Conservation (phyloP, 495 filamentous ascomycete genomes). For the Aspergillus nidulans region DNA sequence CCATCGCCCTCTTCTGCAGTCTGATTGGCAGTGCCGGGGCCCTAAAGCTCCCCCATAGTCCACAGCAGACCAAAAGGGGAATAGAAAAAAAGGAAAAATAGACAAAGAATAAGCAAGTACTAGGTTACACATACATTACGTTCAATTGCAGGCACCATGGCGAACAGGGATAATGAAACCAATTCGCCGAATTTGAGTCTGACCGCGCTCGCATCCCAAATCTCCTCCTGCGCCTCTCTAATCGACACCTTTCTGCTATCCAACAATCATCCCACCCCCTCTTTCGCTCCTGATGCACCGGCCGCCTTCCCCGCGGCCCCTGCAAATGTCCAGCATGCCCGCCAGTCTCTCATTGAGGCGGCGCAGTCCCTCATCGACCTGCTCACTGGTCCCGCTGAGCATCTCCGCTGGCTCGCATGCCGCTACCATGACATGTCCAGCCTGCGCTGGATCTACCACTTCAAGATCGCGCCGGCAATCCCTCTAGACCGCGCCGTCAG, state of each 20-base stretch:
- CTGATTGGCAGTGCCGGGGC: too few relatives aligned
- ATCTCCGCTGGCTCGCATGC: neutral
- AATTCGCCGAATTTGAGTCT: neutral
- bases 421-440: slow-evolving; percentile 4
- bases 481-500: neutral
- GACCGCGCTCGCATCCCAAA: neutral
- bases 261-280: slow-evolving; percentile 1
- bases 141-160: too few relatives aligned
- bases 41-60: too few relatives aligned
- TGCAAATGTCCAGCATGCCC: neutral
- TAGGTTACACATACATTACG: too few relatives aligned
- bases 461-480: neutral
- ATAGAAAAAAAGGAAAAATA: too few relatives aligned
- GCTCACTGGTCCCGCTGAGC: neutral
- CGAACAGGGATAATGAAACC: neutral
- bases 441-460: slow-evolving; percentile 6
- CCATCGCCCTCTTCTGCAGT: too few relatives aligned
- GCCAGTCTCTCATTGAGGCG: neutral
- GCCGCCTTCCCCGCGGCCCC: neutral
- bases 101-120: too few relatives aligned
- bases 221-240: neutral
- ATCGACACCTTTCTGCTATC: neutral
- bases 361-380: neutral
- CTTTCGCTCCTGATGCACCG: neutral
- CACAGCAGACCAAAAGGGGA: too few relatives aligned